phyloP scores from a whole-genome alignment of 306 rosid species.

The Trifolium pratense region DNA sequence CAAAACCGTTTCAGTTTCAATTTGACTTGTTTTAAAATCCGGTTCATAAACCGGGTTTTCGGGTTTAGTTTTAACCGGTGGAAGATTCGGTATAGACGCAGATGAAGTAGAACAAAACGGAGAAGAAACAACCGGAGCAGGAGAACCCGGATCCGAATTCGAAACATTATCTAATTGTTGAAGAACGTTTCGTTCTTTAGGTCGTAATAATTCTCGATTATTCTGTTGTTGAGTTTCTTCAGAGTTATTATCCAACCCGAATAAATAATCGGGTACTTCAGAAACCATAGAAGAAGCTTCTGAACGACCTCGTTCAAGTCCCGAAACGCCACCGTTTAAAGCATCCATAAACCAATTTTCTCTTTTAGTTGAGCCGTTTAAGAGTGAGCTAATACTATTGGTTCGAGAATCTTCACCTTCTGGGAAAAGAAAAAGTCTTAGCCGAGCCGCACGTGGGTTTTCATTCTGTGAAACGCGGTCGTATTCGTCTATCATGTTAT shows the following conservation, averaged over 20 bases:
- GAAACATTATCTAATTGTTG: conserved; percentile 56
- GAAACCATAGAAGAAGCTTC: conserved; percentile 88
- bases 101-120: conserved; percentile 74
- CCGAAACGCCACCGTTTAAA: conserved; percentile 62
- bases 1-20: conserved; percentile 43
- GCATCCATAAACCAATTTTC: conserved; percentile 95
- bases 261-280: conserved; percentile 89
- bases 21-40: conserved; percentile 47
- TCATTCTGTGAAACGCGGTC: conserved; percentile 77
- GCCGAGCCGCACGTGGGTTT: conserved; percentile 72
- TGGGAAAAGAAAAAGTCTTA: conserved; percentile 76
- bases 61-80: conserved; percentile 76
- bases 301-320: conserved; percentile 78
- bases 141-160: conserved; percentile 82
- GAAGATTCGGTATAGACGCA: conserved; percentile 67
- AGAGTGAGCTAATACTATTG: conserved; percentile 77
- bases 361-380: conserved; percentile 79
- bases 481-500: conserved; percentile 96
- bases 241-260: conserved; percentile 73
- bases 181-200: conserved; percentile 42
- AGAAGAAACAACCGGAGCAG: conserved; percentile 60
- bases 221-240: conserved; percentile 51
- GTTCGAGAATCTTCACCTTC: conserved; percentile 60
- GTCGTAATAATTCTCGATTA: conserved; percentile 49
- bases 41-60: conserved; percentile 44